These are phyloP conservation scores for Dicorynia guianensis DNA, from an alignment of 306 rosid species.

Conservation along the genomic window DNA sequence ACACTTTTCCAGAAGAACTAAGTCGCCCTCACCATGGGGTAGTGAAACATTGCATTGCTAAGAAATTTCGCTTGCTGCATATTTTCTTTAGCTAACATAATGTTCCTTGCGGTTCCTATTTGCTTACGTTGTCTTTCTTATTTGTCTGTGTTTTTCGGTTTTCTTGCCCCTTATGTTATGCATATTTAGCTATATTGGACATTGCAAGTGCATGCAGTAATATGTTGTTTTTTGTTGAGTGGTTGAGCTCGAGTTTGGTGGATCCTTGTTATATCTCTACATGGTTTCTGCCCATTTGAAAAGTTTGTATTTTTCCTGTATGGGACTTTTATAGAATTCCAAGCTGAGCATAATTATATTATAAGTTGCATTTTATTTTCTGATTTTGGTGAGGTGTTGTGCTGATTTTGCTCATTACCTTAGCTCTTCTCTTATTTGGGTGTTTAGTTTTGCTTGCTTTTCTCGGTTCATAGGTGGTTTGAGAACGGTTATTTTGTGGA, in stretches of 20 bases:
- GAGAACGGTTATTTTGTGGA: background rate
- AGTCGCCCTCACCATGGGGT: conserved; percentile 61
- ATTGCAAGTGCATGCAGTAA: background rate
- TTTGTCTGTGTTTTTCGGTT: background rate
- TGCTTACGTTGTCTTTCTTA: background rate
- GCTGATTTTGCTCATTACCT: background rate
- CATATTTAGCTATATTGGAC: background rate
- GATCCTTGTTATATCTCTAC: background rate
- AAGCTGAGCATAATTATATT: background rate
- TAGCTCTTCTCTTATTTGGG: background rate
- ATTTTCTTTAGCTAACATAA: background rate
- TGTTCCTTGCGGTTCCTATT: background rate
- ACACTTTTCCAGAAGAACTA: background rate
- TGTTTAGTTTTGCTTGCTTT: background rate
- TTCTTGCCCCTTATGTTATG: background rate
- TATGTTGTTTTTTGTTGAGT: background rate
- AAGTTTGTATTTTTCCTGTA: background rate
- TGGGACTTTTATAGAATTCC: background rate
- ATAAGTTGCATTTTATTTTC: background rate
- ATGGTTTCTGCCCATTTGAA: background rate
- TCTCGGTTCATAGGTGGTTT: background rate
- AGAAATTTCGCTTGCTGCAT: background rate
- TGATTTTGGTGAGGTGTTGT: background rate
- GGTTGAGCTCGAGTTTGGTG: background rate
- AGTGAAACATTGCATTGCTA: conserved; percentile 1